Evolutionary conservation across 2,329 filamentous ascomycete species (phyloP), one percentile per base, ranked within the genome.

Genomic region (Fusarium hostae): DNA sequence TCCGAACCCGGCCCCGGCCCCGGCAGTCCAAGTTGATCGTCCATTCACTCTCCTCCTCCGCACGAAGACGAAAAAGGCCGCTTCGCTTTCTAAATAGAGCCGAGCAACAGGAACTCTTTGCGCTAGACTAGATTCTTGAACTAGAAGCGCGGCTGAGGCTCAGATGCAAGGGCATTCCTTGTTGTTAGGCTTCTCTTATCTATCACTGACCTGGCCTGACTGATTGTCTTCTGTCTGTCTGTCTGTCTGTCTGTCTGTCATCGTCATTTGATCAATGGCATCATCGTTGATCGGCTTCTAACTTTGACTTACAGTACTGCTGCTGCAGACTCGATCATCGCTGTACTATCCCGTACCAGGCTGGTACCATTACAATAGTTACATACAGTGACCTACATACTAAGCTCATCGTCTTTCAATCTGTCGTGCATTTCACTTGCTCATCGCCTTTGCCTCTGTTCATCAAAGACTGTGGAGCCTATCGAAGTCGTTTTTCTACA

Each of bases 1-100:
- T 73, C 73, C 66, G 73, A 75, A 59, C 63, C 73, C 73, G 73
- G 74, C 47, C 69, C 71, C 73, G 71, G 73, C 62, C 63, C 71
- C 74, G 74, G 67, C 63, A 66, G 55, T 64, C 68, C 59, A 28
- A 58, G 47, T 45, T 45, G 47, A 43, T 47, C 55, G 16, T 59
- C 37, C 40, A 51, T 71, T 61, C 69, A 66, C 63, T 66, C 51
- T 55, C 45, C 28, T 63, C 45, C 67, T 70, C 55, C 69, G 56
- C 64, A 70, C 43, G 9, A 52, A 67, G 44, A 61, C 50, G 28
- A 65, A 60, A 68, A 72, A 54, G 64, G 51, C 50, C 65, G 69
- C 60, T 70, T 62, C 48, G 62, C 48, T 50, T 6, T 30, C 34
- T 32, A 26, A 48, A 52, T 6, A 52, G 32, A 56, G 37, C n/a